phyloP scores from a whole-genome alignment of 352 stramenopile species.

The Globisporangium megalacanthum region DNA sequence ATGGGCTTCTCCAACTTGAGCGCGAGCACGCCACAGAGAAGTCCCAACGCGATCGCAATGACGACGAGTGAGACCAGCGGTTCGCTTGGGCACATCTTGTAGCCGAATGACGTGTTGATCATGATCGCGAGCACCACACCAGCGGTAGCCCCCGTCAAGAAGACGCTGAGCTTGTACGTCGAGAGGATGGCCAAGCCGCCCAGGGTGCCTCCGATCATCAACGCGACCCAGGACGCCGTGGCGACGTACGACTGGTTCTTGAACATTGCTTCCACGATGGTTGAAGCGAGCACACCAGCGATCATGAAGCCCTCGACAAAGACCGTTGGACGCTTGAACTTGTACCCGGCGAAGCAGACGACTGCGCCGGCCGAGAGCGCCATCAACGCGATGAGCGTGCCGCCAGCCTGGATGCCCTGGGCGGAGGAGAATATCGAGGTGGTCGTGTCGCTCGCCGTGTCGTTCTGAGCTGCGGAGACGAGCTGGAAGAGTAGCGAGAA shows the following conservation, averaged over 20 bases:
- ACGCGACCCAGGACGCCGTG: slow-evolving; percentile 55
- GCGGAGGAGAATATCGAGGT: slow-evolving; percentile 37
- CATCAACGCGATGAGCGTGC: slow-evolving; percentile 29
- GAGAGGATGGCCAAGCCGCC: slow-evolving; percentile 37
- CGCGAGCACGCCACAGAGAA: slow-evolving; percentile 31
- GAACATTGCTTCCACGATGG: slow-evolving; percentile 35
- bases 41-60: slow-evolving; percentile 31
- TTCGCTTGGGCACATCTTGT: too few relatives aligned
- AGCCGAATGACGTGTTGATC: too few relatives aligned
- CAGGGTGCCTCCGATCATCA: slow-evolving; percentile 45
- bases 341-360: slow-evolving; percentile 52
- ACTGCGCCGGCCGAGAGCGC: slow-evolving; percentile 35
- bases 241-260: slow-evolving; percentile 39
- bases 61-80: too few relatives aligned
- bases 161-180: slow-evolving; percentile 51
- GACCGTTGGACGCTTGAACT: slow-evolving; percentile 48
- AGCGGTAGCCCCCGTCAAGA: slow-evolving; percentile 40
- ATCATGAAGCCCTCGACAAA: slow-evolving; percentile 52
- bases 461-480: slow-evolving; percentile 8
- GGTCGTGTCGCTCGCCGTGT: slow-evolving; percentile 20
- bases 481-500: slow-evolving; percentile 11
- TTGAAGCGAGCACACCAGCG: slow-evolving; percentile 35
- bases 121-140: slow-evolving; percentile 49
- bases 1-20: slow-evolving; percentile 51
- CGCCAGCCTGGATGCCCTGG: slow-evolving; percentile 29